Evolutionary conservation across 768 basidiomycete species (phyloP).

Genomic region (Rhodotorula graminis): DNA sequence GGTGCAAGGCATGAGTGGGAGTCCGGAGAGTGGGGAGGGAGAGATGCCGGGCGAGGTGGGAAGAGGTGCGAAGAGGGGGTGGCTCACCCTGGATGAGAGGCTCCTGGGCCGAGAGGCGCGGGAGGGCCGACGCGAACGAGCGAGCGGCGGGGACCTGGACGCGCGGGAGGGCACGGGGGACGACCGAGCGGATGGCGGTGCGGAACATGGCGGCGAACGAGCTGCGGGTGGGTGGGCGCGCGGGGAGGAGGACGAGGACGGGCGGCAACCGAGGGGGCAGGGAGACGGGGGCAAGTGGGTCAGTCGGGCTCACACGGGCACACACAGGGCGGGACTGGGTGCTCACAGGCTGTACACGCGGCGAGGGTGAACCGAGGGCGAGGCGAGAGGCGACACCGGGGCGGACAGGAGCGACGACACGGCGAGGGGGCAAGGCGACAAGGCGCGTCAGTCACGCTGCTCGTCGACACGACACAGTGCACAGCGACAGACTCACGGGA

Average conservation of each 20-base stretch:
- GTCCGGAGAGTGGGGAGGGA: too few species aligned
- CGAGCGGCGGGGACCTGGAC: conserved; percentile 22
- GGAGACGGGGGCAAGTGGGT: neutral
- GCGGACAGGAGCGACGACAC: neutral
- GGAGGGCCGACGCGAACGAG: conserved; percentile 26
- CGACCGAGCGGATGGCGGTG: conserved; percentile 5
- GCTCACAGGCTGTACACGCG: neutral
- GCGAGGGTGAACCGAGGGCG: neutral
- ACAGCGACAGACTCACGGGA: neutral
- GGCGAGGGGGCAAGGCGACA: neutral
- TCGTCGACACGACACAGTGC: too few species aligned
- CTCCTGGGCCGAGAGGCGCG: conserved; percentile 24
- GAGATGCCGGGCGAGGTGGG: neutral
- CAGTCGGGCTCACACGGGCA: neutral
- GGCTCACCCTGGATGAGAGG: conserved; percentile 25
- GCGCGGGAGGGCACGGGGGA: conserved; percentile 21
- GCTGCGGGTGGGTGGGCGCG: neutral
- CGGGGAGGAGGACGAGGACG: neutral
- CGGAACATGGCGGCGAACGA: conserved; percentile 6
- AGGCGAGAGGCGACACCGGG: neutral
- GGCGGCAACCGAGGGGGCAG: neutral
- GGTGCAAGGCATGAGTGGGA: neutral
- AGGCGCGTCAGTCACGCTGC: neutral
- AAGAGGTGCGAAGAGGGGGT: neutral
- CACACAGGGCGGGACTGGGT: neutral